phyloP scores from a whole-genome alignment of 768 basidiomycete species.

The Collybia mongolica region DNA sequence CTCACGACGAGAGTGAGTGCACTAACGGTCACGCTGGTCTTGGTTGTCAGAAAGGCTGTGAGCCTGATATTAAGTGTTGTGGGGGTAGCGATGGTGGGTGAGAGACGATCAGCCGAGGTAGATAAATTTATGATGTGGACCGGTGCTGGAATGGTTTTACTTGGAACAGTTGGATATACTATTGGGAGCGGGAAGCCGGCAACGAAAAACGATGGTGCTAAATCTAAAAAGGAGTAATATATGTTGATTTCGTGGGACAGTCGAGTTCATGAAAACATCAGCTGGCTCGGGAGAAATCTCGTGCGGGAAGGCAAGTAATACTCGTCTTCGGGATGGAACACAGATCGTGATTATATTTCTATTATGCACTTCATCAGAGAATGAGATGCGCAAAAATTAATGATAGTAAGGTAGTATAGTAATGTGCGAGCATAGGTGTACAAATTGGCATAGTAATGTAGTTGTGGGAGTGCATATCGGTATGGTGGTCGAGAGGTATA shows the following conservation, averaged over 20 bases:
- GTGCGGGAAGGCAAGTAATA: too few relatives aligned
- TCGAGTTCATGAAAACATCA: too few relatives aligned
- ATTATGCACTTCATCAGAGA: too few relatives aligned
- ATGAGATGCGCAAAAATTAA: too few relatives aligned
- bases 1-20: constrained; percentile 76
- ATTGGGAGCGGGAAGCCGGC: constrained; percentile 29
- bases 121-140: constrained; percentile 57
- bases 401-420: background rate
- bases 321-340: too few relatives aligned
- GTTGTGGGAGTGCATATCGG: background rate
- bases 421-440: background rate
- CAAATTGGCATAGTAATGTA: background rate
- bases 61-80: constrained; percentile 73
- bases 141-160: constrained; percentile 66
- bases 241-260: background rate
- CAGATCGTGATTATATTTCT: too few relatives aligned
- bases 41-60: constrained; percentile 79
- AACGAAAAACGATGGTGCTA: constrained; percentile 14
- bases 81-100: constrained; percentile 30
- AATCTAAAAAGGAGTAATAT: constrained; percentile 15
- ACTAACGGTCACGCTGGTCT: constrained; percentile 75
- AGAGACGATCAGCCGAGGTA: constrained; percentile 24
- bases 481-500: background rate
- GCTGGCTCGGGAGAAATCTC: too few relatives aligned
- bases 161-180: constrained; percentile 73